phyloP scores from a whole-genome alignment of 2,329 filamentous ascomycete species.

The Tolypocladium ophioglossoides region DNA sequence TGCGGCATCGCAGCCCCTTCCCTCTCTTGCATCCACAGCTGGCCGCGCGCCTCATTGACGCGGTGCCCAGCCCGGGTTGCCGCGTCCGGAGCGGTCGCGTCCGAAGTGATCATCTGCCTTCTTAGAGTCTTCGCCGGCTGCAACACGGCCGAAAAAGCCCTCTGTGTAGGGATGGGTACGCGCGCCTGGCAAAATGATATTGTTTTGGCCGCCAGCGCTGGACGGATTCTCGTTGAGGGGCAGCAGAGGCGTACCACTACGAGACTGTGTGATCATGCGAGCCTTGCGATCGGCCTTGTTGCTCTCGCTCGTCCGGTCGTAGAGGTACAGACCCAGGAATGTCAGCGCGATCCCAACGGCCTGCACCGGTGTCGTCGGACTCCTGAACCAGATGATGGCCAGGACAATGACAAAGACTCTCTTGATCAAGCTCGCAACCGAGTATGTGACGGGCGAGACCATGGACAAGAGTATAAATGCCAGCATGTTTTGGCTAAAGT shows the following conservation, averaged over 20 bases:
- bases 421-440: slow-evolving; percentile 91
- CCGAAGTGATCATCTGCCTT: slow-evolving; percentile 40
- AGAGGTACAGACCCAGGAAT: slow-evolving; percentile 86
- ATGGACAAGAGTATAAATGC: slow-evolving; percentile 88
- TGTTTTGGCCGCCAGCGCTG: not conserved
- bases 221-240: slow-evolving; percentile 45
- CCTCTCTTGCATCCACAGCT: not conserved
- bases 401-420: slow-evolving; percentile 94
- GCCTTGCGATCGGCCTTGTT: slow-evolving; percentile 80
- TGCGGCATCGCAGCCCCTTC: not conserved
- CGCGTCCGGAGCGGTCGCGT: slow-evolving; percentile 28
- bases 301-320: slow-evolving; percentile 83
- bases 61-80: slow-evolving; percentile 25
- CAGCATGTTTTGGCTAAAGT: slow-evolving; percentile 93
- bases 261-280: slow-evolving; percentile 43
- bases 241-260: slow-evolving; percentile 41
- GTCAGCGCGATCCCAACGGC: slow-evolving; percentile 79
- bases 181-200: slow-evolving; percentile 4
- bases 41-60: not conserved
- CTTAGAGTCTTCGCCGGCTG: slow-evolving; percentile 37
- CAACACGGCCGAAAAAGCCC: slow-evolving; percentile 28
- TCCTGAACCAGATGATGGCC: slow-evolving; percentile 94
- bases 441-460: slow-evolving; percentile 94
- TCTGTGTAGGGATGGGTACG: slow-evolving; percentile 32
- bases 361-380: slow-evolving; percentile 73